Percentiles rank a stretch among this genome's conserved stretches.
These are phyloP conservation scores for Pseudopithomyces chartarum DNA, from an alignment of 2,329 filamentous ascomycete genomes.

Conservation along the genomic window DNA sequence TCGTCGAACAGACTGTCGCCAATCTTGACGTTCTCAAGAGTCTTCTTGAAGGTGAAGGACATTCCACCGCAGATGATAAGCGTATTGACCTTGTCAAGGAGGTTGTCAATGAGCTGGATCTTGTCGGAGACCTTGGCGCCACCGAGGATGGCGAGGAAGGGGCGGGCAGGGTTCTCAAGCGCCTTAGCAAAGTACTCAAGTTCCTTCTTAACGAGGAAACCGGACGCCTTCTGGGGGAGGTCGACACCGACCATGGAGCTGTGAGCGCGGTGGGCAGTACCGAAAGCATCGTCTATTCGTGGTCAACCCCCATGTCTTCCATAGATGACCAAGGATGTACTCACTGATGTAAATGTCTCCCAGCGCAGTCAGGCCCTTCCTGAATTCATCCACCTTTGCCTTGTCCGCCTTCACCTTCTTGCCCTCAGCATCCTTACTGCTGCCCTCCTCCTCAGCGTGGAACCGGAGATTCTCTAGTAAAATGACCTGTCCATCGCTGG, in stretches of 20 bases:
- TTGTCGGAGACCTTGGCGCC: constrained; percentile 99
- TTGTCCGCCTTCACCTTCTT: constrained; percentile 99
- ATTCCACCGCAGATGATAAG: constrained; percentile 96
- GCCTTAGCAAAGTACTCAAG: constrained; percentile 99
- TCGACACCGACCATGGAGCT: constrained; percentile 99
- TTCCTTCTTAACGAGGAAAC: constrained; percentile 99
- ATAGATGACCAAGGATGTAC: constrained; percentile 36
- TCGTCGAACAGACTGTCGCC: constrained; percentile 93
- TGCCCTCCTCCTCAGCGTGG: constrained; percentile 97
- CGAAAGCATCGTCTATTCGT: constrained; percentile 86
- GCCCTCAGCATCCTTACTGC: constrained; percentile 87
- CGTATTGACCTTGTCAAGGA: constrained; percentile 96
- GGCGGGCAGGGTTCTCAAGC: constrained; percentile 88
- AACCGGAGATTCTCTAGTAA: constrained; percentile 98
- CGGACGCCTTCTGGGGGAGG: constrained; percentile 93
- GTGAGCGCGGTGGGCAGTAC: constrained; percentile 96
- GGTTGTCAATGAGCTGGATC: constrained; percentile 99
- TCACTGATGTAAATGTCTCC: constrained; percentile 96
- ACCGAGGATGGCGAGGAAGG: constrained; percentile 97
- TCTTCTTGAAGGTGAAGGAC: constrained; percentile 99
- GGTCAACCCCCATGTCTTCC: constrained; percentile 21
- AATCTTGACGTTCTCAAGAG: constrained; percentile 87
- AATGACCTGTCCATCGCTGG: constrained; percentile 79
- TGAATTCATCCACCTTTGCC: constrained; percentile 87
- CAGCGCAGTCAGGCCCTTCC: constrained; percentile 90